Evolutionary conservation across 2,329 filamentous ascomycete species (phyloP), one percentile per base, ranked within the genome.

Genomic region (Monosporascus sp.): DNA sequence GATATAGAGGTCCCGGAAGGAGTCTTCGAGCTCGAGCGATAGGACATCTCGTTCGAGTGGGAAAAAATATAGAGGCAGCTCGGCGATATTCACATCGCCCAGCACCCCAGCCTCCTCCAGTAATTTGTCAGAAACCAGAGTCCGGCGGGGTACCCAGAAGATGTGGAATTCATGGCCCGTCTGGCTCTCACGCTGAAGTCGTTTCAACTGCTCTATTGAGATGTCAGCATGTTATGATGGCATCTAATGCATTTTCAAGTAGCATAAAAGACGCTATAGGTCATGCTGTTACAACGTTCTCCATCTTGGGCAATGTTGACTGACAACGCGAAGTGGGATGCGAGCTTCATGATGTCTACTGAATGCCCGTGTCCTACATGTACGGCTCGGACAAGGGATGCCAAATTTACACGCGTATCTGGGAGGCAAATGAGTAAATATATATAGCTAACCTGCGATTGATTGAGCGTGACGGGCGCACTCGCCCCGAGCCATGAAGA

Each of bases 131-230:
- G 90, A 94, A 51, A 97, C 87, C 51, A 96, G 77, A 4, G 94
- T 97, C 56, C 94, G 88, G 53, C 94, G 85, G 6, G 95, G 93
- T 42, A 96, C 89, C 89, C 94, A 97, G 68, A 97, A 93, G 62
- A 99, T 88, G 57, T 92, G 93, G 68, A 97, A 96, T 63, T 99
- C 93, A 80, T 99, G 94, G 60, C 91, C 89, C 47, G 86, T 89
- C 65, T 90, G 88, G 67, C 88, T 92, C 70, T 94, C 90, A 65
- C 87, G 88, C 64, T 93, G 90, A 54, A 97, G 78, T 55, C 89
- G 86, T 70, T 92, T 93, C 63, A 97, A 91, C 75, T 97, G 91
- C 62, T 89, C 93, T 97, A 66, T 49, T 64, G 45, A 57, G 51
- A 52, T 80, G 79, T 88, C 72, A 87, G 83, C 76, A 75, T 69